phyloP scores from a whole-genome alignment of 768 basidiomycete species.

The Lentinula lateritia region DNA sequence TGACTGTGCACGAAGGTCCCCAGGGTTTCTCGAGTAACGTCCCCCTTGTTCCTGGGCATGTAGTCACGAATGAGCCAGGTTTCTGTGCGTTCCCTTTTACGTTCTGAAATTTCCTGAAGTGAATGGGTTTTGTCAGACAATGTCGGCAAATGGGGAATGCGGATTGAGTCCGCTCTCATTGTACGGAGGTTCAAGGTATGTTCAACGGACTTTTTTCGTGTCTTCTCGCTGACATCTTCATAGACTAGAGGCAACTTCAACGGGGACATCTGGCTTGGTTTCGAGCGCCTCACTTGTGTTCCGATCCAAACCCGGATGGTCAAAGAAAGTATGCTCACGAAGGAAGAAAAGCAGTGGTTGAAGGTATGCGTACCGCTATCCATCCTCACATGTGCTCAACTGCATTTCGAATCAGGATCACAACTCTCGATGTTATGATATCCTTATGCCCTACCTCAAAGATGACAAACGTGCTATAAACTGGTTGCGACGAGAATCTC shows the following conservation, averaged over 20 bases:
- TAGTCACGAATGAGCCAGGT: slow-evolving; percentile 93
- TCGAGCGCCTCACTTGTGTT: slow-evolving; percentile 89
- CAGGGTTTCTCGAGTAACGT: slow-evolving; percentile 69
- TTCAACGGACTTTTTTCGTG: background rate
- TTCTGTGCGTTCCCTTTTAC: slow-evolving; percentile 56
- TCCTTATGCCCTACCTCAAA: slow-evolving; percentile 58
- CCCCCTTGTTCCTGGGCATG: slow-evolving; percentile 77
- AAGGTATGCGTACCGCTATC: slow-evolving; percentile 40
- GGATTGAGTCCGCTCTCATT: slow-evolving; percentile 82
- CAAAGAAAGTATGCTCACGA: slow-evolving; percentile 75
- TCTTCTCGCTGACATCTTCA: background rate
- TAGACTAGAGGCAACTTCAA: slow-evolving; percentile 71
- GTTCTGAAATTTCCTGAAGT: background rate
- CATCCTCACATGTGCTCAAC: slow-evolving; percentile 1
- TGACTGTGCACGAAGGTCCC: slow-evolving; percentile 83
- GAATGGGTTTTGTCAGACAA: slow-evolving; percentile 39
- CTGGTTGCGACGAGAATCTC: slow-evolving; percentile 75
- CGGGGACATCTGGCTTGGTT: slow-evolving; percentile 79
- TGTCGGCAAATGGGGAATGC: slow-evolving; percentile 80
- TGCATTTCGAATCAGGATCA: slow-evolving; percentile 49
- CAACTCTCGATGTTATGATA: slow-evolving; percentile 66
- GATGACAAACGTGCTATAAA: slow-evolving; percentile 77
- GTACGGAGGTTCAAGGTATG: slow-evolving; percentile 36
- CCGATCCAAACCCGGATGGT: slow-evolving; percentile 92
- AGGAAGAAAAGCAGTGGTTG: slow-evolving; percentile 84